Evolutionary conservation across 139 green algal genomes (phyloP).

Genomic region (Chlorella ohadii): DNA sequence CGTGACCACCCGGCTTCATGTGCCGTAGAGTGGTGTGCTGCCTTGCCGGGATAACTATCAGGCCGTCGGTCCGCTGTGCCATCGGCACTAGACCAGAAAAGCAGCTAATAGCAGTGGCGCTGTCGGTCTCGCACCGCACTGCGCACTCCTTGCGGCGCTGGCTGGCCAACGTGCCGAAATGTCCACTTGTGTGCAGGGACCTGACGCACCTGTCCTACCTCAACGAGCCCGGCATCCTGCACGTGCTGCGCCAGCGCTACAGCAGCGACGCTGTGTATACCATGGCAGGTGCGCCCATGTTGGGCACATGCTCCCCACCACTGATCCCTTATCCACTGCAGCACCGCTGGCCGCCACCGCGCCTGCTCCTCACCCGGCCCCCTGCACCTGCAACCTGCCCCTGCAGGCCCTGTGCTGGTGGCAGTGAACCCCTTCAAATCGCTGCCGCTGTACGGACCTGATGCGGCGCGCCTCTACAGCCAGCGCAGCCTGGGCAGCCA

Average conservation of each 20-base stretch:
- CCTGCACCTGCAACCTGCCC: conserved; percentile 16
- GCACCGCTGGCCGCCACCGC: no score
- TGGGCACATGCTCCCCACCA: no score
- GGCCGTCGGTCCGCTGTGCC: no score
- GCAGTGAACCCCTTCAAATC: conserved; percentile 89
- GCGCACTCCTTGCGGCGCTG: no score
- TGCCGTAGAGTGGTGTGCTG: not conserved
- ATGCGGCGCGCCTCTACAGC: conserved; percentile 76
- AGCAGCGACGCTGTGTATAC: conserved; percentile 83
- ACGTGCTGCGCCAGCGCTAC: conserved; percentile 70
- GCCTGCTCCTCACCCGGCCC: no score
- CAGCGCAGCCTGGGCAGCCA: conserved; percentile 11
- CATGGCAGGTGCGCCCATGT: conserved; percentile 4
- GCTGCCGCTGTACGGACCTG: conserved; percentile 80
- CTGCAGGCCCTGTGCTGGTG: conserved; percentile 85
- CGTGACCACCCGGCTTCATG: conserved; percentile 13
- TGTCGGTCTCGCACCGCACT: no score
- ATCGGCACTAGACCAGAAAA: no score
- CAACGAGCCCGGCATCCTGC: conserved; percentile 90
- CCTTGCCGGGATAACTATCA: no score
- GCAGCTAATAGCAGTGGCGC: no score
- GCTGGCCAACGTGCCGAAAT: no score
- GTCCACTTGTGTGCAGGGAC: conserved; percentile 72
- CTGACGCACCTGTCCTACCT: conserved; percentile 87
- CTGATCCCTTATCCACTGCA: no score